Conservation (phyloP, 2,329 filamentous ascomycete genomes). For the Dendrostoma leiphaemia region DNA sequence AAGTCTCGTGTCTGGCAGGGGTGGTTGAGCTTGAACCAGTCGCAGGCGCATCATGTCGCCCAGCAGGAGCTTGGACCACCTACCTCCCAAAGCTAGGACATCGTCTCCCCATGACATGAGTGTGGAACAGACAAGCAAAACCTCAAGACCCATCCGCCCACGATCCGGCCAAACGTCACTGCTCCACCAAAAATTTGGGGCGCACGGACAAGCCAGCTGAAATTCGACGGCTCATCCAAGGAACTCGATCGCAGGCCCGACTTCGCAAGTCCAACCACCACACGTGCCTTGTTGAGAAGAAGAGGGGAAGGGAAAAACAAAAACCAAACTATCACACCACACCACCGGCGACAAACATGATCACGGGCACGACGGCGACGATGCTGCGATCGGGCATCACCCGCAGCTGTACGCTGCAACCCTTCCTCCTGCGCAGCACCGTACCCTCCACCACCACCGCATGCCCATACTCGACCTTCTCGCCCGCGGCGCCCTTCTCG, state of each 20-base stretch:
- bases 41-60: no score
- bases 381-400: constrained; percentile 31
- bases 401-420: constrained; percentile 26
- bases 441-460: constrained; percentile 24
- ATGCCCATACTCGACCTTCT: constrained; percentile 30
- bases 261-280: not conserved
- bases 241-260: not conserved
- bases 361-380: constrained; percentile 29
- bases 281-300: not conserved
- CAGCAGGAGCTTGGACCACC: constrained; percentile 8
- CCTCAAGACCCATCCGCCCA: not conserved
- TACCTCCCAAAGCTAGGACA: constrained; percentile 5
- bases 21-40: no score
- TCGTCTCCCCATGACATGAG: not conserved
- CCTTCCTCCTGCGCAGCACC: constrained; percentile 25
- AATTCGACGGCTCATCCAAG: not conserved
- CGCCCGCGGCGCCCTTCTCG: constrained; percentile 20
- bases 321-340: not conserved
- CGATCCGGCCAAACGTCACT: constrained; percentile 11
- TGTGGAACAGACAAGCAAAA: constrained; percentile 3
- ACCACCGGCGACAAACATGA: constrained; percentile 22
- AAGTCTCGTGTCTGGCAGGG: no score
- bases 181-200: constrained; percentile 15
- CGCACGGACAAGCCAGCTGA: not conserved
- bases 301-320: not conserved